Evolutionary conservation across 2,329 filamentous ascomycete genomes (phyloP).

Genomic region (Stromatinia cepivora): DNA sequence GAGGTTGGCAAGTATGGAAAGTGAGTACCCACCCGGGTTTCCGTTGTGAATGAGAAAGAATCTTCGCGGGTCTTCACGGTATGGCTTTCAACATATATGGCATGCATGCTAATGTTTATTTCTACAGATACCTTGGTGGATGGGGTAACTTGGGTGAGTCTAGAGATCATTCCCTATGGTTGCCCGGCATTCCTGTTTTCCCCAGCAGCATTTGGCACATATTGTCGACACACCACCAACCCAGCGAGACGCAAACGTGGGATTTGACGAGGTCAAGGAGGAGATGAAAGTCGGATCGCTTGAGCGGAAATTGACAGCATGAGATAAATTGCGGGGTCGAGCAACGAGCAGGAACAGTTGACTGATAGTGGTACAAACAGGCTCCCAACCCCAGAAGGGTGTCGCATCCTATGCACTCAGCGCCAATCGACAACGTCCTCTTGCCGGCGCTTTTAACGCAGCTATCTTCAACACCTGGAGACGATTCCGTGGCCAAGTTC

Average conservation of each 20-base stretch:
- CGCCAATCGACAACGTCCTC: constrained; percentile 84
- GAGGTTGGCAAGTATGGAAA: constrained; percentile 43
- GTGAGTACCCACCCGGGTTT: constrained; percentile 34
- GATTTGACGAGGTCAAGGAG: not conserved
- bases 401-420: constrained; percentile 73
- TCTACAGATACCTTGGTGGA: constrained; percentile 38
- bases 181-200: not conserved
- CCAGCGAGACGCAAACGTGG: not conserved
- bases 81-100: constrained; percentile 21
- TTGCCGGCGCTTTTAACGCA: constrained; percentile 74
- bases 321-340: not conserved
- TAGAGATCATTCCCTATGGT: constrained; percentile 21
- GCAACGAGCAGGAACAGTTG: not conserved
- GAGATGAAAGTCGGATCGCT: not conserved
- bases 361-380: constrained; percentile 44
- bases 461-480: constrained; percentile 96
- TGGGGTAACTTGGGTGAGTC: constrained; percentile 43
- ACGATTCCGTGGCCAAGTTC: constrained; percentile 79
- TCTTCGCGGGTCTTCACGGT: constrained; percentile 15
- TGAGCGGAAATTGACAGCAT: not conserved
- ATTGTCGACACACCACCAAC: not conserved
- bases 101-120: constrained; percentile 31
- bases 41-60: constrained; percentile 18
- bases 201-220: not conserved
- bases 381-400: constrained; percentile 61